Evolutionary conservation across 225 moss, liverwort and hornwort genomes (phyloP), one percentile per base, ranked within the genome.

Genomic region (Pseudisothecium myosuroides): DNA sequence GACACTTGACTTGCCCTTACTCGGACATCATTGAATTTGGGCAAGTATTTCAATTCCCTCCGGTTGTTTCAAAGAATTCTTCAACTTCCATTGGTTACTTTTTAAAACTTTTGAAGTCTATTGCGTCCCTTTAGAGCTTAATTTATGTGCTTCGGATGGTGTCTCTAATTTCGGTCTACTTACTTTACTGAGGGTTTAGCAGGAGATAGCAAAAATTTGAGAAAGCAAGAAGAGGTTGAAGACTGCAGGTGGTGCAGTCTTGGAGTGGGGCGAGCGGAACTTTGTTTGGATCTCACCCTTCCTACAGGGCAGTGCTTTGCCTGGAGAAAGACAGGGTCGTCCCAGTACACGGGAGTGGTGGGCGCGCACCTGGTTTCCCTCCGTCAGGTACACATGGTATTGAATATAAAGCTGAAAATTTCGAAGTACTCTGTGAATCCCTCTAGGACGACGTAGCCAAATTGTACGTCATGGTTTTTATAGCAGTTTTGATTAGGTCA

Each of bases 281-380:
- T 99, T 11, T 96, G 97, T 89, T 85, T 99, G 89, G 93, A 95
- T 45, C 93, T 99, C 27, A 96, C 97, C 2, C 92, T 99, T 24
- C 94, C 88, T 7, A 97, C 97, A 12, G 99, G 99, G 8, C 99
- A 99, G 92, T 96, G 91, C 71, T 99, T 99, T 76, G 90, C 96
- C 73, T 99, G 99, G 99, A 92, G 94, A 36, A 68, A 88, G 80
- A 97, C 96, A 49, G 99, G 97, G 13, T 77, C 88, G 26, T 92
- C 93, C 17, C 94, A 95, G 67, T 99, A 92, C 83, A 95, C 99
- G 12, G 99, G 99, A 73, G 96, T 97, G 39, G 91, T 97, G 21
- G 99, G 97, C 19, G 81, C 92, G 45, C 95, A 96, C 65, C 92
- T 97, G 59, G 81, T 99, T 64, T 96, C 99, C 17, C 90, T 99